Evolutionary conservation across 768 basidiomycete genomes (phyloP).

Genomic region (Lentinula detonsa): DNA sequence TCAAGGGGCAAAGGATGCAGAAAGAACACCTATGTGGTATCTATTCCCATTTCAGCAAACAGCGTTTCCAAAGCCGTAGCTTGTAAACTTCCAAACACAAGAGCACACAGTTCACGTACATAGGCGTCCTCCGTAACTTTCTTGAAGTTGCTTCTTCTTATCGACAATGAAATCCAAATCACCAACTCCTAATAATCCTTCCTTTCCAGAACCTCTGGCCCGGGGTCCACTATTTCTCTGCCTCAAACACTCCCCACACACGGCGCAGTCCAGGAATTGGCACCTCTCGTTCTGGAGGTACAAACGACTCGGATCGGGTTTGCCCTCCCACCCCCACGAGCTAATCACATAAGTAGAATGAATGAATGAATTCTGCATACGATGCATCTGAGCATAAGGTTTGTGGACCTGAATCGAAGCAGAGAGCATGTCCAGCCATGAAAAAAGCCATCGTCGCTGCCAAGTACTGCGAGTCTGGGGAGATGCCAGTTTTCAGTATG

Average conservation of each 20-base stretch:
- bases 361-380: slow-evolving; percentile 17
- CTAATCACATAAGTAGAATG: slow-evolving; percentile 18
- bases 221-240: slow-evolving; percentile 8
- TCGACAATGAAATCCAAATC: slow-evolving; percentile 25
- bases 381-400: slow-evolving; percentile 22
- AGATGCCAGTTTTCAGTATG: too few species aligned
- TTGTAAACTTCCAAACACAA: neutral
- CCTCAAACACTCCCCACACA: slow-evolving; percentile 19
- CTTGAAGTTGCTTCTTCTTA: slow-evolving; percentile 12
- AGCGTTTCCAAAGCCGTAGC: neutral
- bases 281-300: slow-evolving; percentile 6
- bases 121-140: slow-evolving; percentile 13
- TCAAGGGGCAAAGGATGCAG: too few species aligned
- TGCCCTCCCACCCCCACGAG: slow-evolving; percentile 16
- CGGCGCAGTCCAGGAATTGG: slow-evolving; percentile 13
- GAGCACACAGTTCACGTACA: slow-evolving; percentile 14
- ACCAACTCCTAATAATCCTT: slow-evolving; percentile 7
- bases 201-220: neutral
- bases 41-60: neutral
- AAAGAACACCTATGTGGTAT: too few species aligned
- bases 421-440: slow-evolving; percentile 21
- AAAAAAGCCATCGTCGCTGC: slow-evolving; percentile 22
- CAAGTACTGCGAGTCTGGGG: slow-evolving; percentile 17
- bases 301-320: slow-evolving; percentile 9
- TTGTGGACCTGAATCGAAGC: slow-evolving; percentile 19